Conservation (phyloP, 108 stramenopile species). For the Skeletonema costatum region DNA sequence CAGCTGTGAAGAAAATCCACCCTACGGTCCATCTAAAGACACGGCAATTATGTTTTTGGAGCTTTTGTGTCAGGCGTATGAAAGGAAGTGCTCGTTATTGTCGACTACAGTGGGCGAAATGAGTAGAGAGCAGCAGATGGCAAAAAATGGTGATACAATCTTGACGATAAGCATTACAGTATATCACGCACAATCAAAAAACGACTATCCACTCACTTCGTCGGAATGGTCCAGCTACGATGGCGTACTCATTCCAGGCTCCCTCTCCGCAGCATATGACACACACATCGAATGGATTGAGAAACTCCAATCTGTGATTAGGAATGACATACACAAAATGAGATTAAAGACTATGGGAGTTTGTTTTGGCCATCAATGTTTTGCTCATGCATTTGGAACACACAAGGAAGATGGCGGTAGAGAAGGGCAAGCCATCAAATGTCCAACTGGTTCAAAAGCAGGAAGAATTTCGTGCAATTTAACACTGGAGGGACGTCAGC, state of each 20-base stretch:
- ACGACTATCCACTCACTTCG: slow-evolving; percentile 57
- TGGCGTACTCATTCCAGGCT: slow-evolving; percentile 80
- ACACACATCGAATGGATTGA: slow-evolving; percentile 59
- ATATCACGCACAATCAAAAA: slow-evolving; percentile 44
- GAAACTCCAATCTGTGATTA: slow-evolving; percentile 54
- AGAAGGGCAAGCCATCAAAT: slow-evolving; percentile 1
- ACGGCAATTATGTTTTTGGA: slow-evolving; percentile 75
- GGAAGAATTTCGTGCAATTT: slow-evolving; percentile 1
- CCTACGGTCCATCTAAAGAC: slow-evolving; percentile 74
- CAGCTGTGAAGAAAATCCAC: slow-evolving; percentile 72
- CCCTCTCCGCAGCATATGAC: slow-evolving; percentile 76
- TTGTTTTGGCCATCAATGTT: slow-evolving; percentile 86
- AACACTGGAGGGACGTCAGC: slow-evolving; percentile 1
- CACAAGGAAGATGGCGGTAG: not conserved
- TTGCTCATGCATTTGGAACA: slow-evolving; percentile 68
- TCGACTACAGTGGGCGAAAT: not conserved
- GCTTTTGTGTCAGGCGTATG: slow-evolving; percentile 39
- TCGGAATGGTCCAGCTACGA: slow-evolving; percentile 55
- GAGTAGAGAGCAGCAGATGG: not conserved
- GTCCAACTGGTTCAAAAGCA: slow-evolving; percentile 7
- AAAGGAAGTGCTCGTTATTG: not conserved
- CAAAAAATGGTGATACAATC: not conserved
- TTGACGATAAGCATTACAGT: slow-evolving; percentile 46
- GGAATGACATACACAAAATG: slow-evolving; percentile 54
- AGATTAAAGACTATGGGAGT: slow-evolving; percentile 63